phyloP scores from a whole-genome alignment of 805 yeast genomes.

The Jamesozyma jinghongensis region DNA sequence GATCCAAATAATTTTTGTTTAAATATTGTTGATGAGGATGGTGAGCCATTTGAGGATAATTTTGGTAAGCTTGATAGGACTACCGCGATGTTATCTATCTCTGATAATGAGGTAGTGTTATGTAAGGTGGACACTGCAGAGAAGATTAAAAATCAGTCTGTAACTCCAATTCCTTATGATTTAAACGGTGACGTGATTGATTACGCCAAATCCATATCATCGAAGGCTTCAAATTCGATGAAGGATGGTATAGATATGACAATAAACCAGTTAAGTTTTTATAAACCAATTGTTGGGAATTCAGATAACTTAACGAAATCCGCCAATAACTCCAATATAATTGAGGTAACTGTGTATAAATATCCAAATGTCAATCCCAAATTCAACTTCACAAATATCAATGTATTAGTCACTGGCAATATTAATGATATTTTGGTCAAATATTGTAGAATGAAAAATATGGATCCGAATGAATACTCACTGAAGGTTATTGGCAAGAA shows the following conservation, averaged over 20 bases:
- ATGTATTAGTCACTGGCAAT: constrained; percentile 28
- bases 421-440: constrained; percentile 32
- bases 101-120: constrained; percentile 74
- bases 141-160: constrained; percentile 40
- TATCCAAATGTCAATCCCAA: constrained; percentile 28
- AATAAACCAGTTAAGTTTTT: constrained; percentile 30
- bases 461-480: constrained; percentile 32
- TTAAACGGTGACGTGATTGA: constrained; percentile 11
- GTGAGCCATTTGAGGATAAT: constrained; percentile 81
- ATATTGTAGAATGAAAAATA: constrained; percentile 29
- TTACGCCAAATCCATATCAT: constrained; percentile 3
- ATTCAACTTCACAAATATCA: constrained; percentile 24
- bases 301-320: constrained; percentile 10
- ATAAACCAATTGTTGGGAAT: constrained; percentile 31
- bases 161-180: constrained; percentile 45
- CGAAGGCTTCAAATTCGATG: constrained; percentile 3
- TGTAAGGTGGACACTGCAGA: constrained; percentile 44
- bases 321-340: constrained; percentile 19
- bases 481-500: constrained; percentile 30
- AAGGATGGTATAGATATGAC: constrained; percentile 7
- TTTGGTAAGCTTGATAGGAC: constrained; percentile 80
- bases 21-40: constrained; percentile 85
- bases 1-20: constrained; percentile 33
- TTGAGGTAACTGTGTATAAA: constrained; percentile 27
- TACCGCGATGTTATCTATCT: constrained; percentile 57